These are phyloP conservation scores for Penicillium sp. DNA, from an alignment of 2,329 filamentous ascomycete species.

Conservation along the genomic window DNA sequence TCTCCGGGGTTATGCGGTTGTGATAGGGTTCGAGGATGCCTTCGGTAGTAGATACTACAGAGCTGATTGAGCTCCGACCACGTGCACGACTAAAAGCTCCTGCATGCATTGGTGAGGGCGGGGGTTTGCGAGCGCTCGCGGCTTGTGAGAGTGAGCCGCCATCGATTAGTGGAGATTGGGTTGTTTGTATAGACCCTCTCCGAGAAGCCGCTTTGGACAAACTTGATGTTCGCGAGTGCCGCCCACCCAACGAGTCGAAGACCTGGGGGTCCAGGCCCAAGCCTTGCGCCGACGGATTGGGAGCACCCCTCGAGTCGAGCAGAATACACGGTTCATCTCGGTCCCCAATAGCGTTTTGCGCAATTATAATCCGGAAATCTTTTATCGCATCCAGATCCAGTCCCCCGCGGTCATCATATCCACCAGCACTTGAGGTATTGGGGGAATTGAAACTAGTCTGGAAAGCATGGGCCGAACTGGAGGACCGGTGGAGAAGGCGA, in stretches of 20 bases:
- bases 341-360: slow-evolving; percentile 47
- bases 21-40: slow-evolving; percentile 31
- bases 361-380: slow-evolving; percentile 45
- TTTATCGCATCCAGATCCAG: slow-evolving; percentile 42
- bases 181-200: slow-evolving; percentile 24
- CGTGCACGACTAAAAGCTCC: slow-evolving; percentile 41
- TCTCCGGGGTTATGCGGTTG: slow-evolving; percentile 41
- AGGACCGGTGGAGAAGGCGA: slow-evolving; percentile 38
- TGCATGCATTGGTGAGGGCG: slow-evolving; percentile 25
- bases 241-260: slow-evolving; percentile 25
- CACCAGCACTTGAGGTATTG: slow-evolving; percentile 38
- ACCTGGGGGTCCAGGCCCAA: slow-evolving; percentile 33
- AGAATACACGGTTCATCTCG: slow-evolving; percentile 44
- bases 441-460: slow-evolving; percentile 42
- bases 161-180: slow-evolving; percentile 33
- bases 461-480: slow-evolving; percentile 38
- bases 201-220: slow-evolving; percentile 31
- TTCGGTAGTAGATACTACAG: slow-evolving; percentile 24
- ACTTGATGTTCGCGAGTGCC: slow-evolving; percentile 38
- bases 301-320: slow-evolving; percentile 38
- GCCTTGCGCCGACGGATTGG: slow-evolving; percentile 26
- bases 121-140: slow-evolving; percentile 29
- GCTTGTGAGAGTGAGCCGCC: slow-evolving; percentile 29
- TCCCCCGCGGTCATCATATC: slow-evolving; percentile 46
- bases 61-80: slow-evolving; percentile 44